phyloP scores from a whole-genome alignment of 2,329 filamentous ascomycete genomes.

The Botrytis porri region DNA sequence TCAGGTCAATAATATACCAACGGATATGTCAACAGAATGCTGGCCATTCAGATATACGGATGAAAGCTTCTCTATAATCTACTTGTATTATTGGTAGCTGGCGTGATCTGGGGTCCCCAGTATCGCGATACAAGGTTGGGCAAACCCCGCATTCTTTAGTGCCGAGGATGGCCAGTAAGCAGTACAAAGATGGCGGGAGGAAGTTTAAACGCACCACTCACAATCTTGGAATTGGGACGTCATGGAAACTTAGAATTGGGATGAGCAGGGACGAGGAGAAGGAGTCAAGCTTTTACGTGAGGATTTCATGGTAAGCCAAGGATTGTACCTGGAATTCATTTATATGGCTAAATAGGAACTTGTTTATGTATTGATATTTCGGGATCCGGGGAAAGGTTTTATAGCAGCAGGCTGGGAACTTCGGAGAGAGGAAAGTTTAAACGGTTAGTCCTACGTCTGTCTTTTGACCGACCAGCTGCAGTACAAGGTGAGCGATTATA shows the following conservation, averaged over 20 bases:
- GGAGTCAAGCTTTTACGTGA: not conserved
- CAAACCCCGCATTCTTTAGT: slow-evolving; percentile 2
- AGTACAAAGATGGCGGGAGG: not conserved
- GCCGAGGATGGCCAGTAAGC: not conserved
- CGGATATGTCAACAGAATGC: not conserved
- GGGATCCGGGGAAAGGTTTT: not conserved
- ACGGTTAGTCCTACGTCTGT: not conserved
- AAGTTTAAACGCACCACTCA: slow-evolving; percentile 3
- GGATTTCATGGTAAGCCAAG: not conserved
- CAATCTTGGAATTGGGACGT: not conserved
- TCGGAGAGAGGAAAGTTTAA: not conserved
- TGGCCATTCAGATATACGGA: not conserved
- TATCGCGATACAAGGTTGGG: not conserved
- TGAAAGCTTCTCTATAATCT: not conserved
- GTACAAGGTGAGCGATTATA: not conserved
- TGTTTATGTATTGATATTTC: not conserved
- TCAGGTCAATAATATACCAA: not conserved
- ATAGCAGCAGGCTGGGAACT: not conserved
- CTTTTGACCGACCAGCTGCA: not conserved
- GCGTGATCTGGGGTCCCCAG: slow-evolving; percentile 4
- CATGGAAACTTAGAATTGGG: not conserved
- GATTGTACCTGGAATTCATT: slow-evolving; percentile 1
- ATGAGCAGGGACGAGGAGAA: not conserved
- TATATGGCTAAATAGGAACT: not conserved
- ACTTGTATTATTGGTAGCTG: not conserved